Conservation (phyloP, 352 stramenopile species). For the Phytophthora nicotianae region DNA sequence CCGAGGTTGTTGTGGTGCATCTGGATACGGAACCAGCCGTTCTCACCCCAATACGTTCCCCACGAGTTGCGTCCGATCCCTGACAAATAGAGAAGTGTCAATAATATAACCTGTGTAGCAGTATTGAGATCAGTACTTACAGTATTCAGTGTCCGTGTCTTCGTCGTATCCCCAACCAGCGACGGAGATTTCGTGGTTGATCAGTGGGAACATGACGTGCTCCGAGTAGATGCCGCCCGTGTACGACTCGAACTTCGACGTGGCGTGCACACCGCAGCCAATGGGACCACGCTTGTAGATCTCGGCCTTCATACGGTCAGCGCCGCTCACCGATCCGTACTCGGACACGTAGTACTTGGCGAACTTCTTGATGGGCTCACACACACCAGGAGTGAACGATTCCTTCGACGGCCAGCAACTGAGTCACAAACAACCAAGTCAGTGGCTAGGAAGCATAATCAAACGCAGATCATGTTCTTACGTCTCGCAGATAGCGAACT, state of each 20-base stretch:
- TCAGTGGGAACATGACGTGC: slow-evolving; percentile 77
- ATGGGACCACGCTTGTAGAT: slow-evolving; percentile 92
- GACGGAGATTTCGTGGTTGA: slow-evolving; percentile 92
- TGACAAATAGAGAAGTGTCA: slow-evolving; percentile 16
- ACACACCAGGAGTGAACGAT: slow-evolving; percentile 86
- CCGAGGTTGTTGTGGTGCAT: slow-evolving; percentile 92
- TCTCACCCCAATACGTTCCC: slow-evolving; percentile 93
- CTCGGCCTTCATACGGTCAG: slow-evolving; percentile 91
- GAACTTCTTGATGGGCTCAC: slow-evolving; percentile 86
- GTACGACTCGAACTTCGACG: slow-evolving; percentile 85
- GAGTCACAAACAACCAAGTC: background rate
- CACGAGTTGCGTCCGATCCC: slow-evolving; percentile 93
- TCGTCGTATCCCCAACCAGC: slow-evolving; percentile 89
- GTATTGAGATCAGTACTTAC: slow-evolving; percentile 34
- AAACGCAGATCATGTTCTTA: slow-evolving; percentile 26
- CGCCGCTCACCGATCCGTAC: slow-evolving; percentile 87
- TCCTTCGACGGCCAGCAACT: slow-evolving; percentile 88
- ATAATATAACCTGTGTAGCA: background rate
- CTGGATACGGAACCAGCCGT: slow-evolving; percentile 92
- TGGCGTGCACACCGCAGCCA: slow-evolving; percentile 88
- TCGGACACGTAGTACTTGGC: slow-evolving; percentile 91
- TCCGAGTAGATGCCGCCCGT: slow-evolving; percentile 85
- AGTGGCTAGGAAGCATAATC: background rate
- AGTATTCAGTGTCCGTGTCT: slow-evolving; percentile 90
- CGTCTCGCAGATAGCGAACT: slow-evolving; percentile 84